phyloP scores from a whole-genome alignment of 768 basidiomycete genomes.

The Leccinum uliginosum region DNA sequence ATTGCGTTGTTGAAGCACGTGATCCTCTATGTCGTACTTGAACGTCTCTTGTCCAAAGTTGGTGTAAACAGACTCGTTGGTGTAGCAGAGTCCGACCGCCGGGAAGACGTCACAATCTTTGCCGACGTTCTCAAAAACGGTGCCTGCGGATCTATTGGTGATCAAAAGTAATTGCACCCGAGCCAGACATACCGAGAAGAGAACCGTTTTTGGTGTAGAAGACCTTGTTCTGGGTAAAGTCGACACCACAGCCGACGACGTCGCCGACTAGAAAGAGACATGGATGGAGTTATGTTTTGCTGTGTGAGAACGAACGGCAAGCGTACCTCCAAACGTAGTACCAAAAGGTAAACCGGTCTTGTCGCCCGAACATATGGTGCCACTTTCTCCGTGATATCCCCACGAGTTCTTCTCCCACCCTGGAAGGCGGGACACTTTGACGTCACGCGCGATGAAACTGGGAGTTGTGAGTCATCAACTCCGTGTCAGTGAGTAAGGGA shows the following conservation, averaged over 20 bases:
- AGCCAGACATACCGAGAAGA: constrained; percentile 48
- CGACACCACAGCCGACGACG: constrained; percentile 87
- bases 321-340: constrained; percentile 75
- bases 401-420: constrained; percentile 85
- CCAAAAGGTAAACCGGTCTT: constrained; percentile 71
- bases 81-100: constrained; percentile 82
- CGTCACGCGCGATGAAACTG: constrained; percentile 65
- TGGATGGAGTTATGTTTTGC: background rate
- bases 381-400: constrained; percentile 94
- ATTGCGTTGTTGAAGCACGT: constrained; percentile 70
- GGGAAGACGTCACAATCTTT: constrained; percentile 71
- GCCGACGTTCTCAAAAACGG: constrained; percentile 69
- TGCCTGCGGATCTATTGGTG: constrained; percentile 37
- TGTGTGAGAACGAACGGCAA: background rate
- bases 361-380: constrained; percentile 70
- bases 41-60: constrained; percentile 90
- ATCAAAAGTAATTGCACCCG: constrained; percentile 1
- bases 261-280: constrained; percentile 61
- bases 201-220: constrained; percentile 91
- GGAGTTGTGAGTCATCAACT: constrained; percentile 10
- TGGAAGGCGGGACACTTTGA: constrained; percentile 70
- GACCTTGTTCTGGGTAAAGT: constrained; percentile 73
- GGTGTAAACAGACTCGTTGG: constrained; percentile 70
- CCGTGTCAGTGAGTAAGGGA: background rate
- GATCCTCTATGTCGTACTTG: constrained; percentile 85